phyloP scores from a whole-genome alignment of 805 yeast genomes.

The Lipomyces sp. region DNA sequence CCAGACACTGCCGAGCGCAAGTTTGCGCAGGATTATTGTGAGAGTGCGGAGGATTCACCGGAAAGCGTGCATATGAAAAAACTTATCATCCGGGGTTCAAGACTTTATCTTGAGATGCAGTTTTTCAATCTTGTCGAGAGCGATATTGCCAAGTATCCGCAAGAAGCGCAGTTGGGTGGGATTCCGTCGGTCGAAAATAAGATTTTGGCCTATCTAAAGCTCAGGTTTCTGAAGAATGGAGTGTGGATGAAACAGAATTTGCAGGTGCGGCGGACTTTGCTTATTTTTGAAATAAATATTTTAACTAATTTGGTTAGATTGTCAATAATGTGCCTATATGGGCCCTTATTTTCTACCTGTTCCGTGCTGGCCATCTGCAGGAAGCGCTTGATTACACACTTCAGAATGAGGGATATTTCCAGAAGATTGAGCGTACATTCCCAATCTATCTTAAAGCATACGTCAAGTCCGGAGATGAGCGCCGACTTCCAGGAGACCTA shows the following conservation, averaged over 20 bases:
- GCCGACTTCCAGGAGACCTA: conserved; percentile 63
- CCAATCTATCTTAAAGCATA: conserved; percentile 77
- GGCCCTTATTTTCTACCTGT: conserved; percentile 84
- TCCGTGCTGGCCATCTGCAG: conserved; percentile 79
- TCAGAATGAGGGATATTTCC: conserved; percentile 70
- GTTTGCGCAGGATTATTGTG: conserved; percentile 45
- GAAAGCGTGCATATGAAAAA: conserved; percentile 48
- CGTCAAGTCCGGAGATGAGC: conserved; percentile 58
- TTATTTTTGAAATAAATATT: neutral
- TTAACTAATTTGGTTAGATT: conserved; percentile 40
- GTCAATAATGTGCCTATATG: conserved; percentile 91
- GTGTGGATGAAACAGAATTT: conserved; percentile 60
- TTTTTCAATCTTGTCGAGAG: conserved; percentile 75
- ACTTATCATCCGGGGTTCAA: conserved; percentile 60
- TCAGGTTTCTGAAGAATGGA: conserved; percentile 51
- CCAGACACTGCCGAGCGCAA: conserved; percentile 42
- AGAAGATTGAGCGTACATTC: conserved; percentile 83
- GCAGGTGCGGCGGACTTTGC: conserved; percentile 41
- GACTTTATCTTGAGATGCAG: conserved; percentile 70
- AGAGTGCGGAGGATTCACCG: conserved; percentile 40
- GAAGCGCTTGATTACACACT: conserved; percentile 77
- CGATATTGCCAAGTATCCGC: conserved; percentile 57
- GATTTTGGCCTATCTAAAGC: conserved; percentile 64
- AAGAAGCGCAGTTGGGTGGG: conserved; percentile 61
- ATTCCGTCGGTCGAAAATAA: conserved; percentile 74